These are phyloP conservation scores for Mrakia frigida DNA, from an alignment of 768 basidiomycete species.

Conservation along the genomic window DNA sequence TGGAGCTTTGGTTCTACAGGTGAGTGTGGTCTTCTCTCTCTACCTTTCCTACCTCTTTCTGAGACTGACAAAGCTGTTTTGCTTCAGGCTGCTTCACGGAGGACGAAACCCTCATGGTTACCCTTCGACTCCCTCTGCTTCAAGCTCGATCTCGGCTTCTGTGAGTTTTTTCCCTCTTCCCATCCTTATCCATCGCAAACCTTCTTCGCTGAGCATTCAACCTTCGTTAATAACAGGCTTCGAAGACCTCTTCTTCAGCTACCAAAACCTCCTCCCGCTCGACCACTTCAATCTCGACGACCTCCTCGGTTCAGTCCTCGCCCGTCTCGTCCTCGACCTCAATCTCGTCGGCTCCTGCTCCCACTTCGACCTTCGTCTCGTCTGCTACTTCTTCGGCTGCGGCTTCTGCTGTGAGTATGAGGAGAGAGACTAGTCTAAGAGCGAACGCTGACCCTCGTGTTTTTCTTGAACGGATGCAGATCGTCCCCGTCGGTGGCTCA, in stretches of 20 bases:
- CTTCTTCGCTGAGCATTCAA: background rate
- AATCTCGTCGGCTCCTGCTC: background rate
- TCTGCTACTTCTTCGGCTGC: conserved; percentile 1
- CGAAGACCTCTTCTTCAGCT: background rate
- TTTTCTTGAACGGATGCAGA: background rate
- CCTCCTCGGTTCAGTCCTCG: background rate
- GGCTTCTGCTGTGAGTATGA: background rate
- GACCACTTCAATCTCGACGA: background rate
- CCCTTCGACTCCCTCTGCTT: background rate
- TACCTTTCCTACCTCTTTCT: background rate
- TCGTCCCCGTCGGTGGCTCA: background rate
- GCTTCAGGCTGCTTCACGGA: conserved; percentile 5
- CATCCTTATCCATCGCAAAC: background rate
- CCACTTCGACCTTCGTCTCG: background rate
- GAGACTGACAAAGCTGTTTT: background rate
- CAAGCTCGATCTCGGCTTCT: background rate
- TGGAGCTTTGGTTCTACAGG: conserved; percentile 17
- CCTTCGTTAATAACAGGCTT: background rate
- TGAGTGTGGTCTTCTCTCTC: background rate
- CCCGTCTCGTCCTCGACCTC: background rate
- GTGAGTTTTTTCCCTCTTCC: background rate
- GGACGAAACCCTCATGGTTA: conserved; percentile 17
- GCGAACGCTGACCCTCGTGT: background rate
- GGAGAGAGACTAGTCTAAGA: too few species aligned
- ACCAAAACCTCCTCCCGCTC: background rate